Percentiles rank a stretch among this genome's conserved stretches.
Evolutionary conservation across 352 stramenopile genomes (phyloP).

Genomic region (Pythium biforme): DNA sequence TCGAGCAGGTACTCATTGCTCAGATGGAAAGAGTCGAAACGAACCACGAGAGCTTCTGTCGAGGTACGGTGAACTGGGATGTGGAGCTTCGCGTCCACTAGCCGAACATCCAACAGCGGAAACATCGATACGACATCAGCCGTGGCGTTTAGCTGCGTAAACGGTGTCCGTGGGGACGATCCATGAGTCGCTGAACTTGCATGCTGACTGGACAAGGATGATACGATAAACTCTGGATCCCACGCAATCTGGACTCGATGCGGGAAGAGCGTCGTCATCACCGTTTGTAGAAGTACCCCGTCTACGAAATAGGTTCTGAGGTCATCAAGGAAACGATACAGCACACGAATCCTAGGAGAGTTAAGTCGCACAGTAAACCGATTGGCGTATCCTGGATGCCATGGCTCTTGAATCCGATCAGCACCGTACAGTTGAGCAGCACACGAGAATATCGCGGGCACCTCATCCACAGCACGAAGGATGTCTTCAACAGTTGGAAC

Average conservation of each 20-base stretch:
- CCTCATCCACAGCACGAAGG: constrained; percentile 44
- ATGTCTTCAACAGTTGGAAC: constrained; percentile 63
- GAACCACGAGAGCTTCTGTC: constrained; percentile 66
- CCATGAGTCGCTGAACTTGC: constrained; percentile 12
- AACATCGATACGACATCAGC: constrained; percentile 81
- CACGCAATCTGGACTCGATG: constrained; percentile 63
- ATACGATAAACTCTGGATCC: constrained; percentile 74
- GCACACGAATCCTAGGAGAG: constrained; percentile 75
- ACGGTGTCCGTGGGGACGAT: constrained; percentile 14
- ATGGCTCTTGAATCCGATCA: constrained; percentile 72
- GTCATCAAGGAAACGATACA: constrained; percentile 83
- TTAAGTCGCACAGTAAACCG: constrained; percentile 71
- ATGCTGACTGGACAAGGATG: constrained; percentile 26
- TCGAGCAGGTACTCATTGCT: constrained; percentile 66
- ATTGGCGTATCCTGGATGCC: constrained; percentile 81
- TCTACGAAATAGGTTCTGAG: constrained; percentile 74
- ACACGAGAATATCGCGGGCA: constrained; percentile 75
- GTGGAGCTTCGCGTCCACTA: constrained; percentile 68
- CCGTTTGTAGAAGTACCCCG: constrained; percentile 58
- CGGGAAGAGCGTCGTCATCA: constrained; percentile 57
- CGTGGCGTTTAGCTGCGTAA: constrained; percentile 9
- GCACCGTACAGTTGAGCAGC: constrained; percentile 74
- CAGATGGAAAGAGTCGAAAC: constrained; percentile 60
- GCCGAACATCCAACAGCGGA: constrained; percentile 63
- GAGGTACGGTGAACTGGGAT: constrained; percentile 82